Base-by-base conservation (phyloP, 1,284 basidiomycete species). In the Ustilago xerochloae region DNA sequence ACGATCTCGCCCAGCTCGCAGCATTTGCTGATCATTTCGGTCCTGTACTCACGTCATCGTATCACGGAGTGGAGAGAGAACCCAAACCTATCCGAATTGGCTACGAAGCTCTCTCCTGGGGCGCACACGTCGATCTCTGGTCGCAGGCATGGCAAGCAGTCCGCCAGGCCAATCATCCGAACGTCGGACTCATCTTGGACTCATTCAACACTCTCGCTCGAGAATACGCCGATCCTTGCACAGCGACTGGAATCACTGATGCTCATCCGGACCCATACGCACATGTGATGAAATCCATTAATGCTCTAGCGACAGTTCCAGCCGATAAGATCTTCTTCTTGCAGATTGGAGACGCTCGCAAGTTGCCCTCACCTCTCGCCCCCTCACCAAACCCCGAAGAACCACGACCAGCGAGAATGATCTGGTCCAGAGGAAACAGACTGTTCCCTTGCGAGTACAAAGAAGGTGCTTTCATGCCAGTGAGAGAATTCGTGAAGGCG, bases 171-270 rank as follows among this genome's bases (percentile, higher is more conserved):
- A 64, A 85, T 62, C 61, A 78, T 4, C 55, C 67, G 20, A 85
- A 85, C 45, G 68, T 85, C 22, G 85, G 85, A 5, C 63, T 86
- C 39, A 83, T 83, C 52, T 71, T 86, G 59, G 85, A 86, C 75
- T 81, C 81, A 10, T 86, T 86, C 83, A 85, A 86, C 68, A 85
- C 82, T 2, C 68, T 85, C 6, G 85, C 79, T 0, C 73, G 81
- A 51, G 81, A 85, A 59, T 85, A 77, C 65, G 85, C 85, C 24
- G 78, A 79, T 30, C 75, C 77, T 4, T 78, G 77, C 52, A 63
- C 67, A 3, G 24, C 65, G 16, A 56, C 64, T 16, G 75, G 79
- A 41, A 77, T 81, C 63, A 72, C 74, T 20, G 71, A 73, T 13
- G 33, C 46, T 43, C 59, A 75, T 38, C 63, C 47, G 15, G 55